These are phyloP conservation scores for Akebia trifoliata DNA, from an alignment of 164 flowering plant genomes.

Conservation along the genomic window DNA sequence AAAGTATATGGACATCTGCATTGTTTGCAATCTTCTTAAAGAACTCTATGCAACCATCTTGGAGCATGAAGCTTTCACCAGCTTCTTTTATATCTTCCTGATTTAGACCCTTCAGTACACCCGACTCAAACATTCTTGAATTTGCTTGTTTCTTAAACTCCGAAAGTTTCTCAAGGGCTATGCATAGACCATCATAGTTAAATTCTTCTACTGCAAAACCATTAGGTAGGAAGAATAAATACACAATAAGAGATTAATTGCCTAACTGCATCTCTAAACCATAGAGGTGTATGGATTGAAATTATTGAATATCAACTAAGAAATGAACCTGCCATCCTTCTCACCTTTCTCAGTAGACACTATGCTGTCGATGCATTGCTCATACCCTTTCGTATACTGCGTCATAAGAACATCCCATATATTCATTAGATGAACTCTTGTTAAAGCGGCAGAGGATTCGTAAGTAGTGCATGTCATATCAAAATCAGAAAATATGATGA, in stretches of 20 bases:
- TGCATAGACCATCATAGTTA: too few relatives aligned
- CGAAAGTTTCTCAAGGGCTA: too few relatives aligned
- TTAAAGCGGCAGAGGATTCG: conserved; percentile 74
- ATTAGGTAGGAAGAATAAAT: too few relatives aligned
- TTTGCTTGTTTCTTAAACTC: too few relatives aligned
- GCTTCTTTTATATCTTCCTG: too few relatives aligned
- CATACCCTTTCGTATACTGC: conserved; percentile 66
- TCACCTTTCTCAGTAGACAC: conserved; percentile 43
- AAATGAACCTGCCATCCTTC: not conserved
- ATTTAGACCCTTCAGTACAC: too few relatives aligned
- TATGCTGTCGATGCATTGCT: conserved; percentile 59
- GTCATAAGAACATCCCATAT: conserved; percentile 55
- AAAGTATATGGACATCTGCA: too few relatives aligned
- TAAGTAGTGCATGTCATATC: conserved; percentile 73
- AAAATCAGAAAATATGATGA: conserved; percentile 66
- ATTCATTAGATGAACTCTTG: conserved; percentile 55
- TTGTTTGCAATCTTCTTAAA: too few relatives aligned
- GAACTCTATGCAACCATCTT: too few relatives aligned
- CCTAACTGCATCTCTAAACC: not conserved
- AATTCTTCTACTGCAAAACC: too few relatives aligned
- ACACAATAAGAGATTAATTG: conserved; percentile 34
- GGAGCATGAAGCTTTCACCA: too few relatives aligned
- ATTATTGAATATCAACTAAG: not conserved
- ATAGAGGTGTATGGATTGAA: not conserved
- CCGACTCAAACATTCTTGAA: too few relatives aligned